Conservation (phyloP, 495 filamentous ascomycete genomes). For the Symbiotaphrina buchneri region DNA sequence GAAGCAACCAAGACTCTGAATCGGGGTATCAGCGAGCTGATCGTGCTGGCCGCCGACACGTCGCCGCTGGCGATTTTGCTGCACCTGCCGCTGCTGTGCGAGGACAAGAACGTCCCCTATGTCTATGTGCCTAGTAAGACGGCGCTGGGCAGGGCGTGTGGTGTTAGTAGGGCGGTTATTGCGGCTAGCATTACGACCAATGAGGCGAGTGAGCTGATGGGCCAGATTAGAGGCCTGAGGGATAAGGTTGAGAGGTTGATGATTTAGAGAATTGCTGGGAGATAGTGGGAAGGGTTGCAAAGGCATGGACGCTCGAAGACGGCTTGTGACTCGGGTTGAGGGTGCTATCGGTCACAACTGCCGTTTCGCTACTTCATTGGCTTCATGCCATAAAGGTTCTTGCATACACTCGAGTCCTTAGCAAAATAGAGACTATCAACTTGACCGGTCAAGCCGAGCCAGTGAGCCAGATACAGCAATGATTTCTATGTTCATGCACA, state of each 20-base stretch:
- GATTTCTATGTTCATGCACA: too few species aligned
- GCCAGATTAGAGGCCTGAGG: constrained; percentile 68
- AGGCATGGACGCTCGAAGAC: too few species aligned
- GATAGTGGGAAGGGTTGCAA: too few species aligned
- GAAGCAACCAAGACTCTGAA: constrained; percentile 73
- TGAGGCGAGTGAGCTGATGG: constrained; percentile 70
- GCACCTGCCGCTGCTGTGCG: constrained; percentile 71
- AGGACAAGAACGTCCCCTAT: constrained; percentile 59
- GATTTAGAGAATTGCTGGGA: too few species aligned
- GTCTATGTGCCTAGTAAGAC: constrained; percentile 46
- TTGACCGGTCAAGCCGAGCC: too few species aligned
- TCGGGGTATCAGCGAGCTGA: constrained; percentile 69
- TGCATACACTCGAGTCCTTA: too few species aligned
- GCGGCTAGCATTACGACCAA: constrained; percentile 76
- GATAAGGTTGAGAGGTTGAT: constrained; percentile 91
- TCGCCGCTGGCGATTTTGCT: constrained; percentile 74
- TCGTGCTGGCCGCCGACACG: constrained; percentile 76
- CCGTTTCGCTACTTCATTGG: too few species aligned
- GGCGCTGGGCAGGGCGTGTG: constrained; percentile 63
- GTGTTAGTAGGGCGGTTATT: constrained; percentile 75
- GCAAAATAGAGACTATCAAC: too few species aligned
- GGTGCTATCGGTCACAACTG: too few species aligned
- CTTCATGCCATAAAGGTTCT: too few species aligned
- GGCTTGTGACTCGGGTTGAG: too few species aligned
- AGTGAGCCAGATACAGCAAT: too few species aligned